Conservation (phyloP, 1,284 basidiomycete genomes). For the Boletus sp. region DNA sequence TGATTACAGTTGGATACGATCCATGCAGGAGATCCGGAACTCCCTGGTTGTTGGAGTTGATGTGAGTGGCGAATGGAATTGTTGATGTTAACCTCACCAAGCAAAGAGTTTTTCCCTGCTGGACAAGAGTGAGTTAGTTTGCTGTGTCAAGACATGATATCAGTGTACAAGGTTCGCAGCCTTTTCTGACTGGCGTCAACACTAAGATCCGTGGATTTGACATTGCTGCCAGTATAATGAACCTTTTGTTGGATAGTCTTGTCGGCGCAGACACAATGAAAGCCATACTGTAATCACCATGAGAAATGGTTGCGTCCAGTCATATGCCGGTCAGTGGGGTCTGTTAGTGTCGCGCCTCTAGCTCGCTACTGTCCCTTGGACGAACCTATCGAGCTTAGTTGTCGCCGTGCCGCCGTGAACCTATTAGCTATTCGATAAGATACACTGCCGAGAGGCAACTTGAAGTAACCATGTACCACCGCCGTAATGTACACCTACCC, state of each 20-base stretch:
- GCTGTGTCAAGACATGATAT: constrained; percentile 29
- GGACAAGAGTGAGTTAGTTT: constrained; percentile 41
- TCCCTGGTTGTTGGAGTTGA: constrained; percentile 19
- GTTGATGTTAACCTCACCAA: constrained; percentile 23
- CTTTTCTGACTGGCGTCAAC: constrained; percentile 37
- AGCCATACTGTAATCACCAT: too few relatives aligned
- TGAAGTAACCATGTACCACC: too few relatives aligned
- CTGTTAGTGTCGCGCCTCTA: too few relatives aligned
- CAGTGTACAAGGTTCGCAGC: constrained; percentile 37
- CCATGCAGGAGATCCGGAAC: constrained; percentile 41
- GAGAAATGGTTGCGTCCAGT: too few relatives aligned
- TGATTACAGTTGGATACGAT: constrained; percentile 35
- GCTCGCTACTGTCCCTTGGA: too few relatives aligned
- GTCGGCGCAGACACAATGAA: constrained; percentile 24
- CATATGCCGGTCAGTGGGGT: too few relatives aligned
- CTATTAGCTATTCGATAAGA: too few relatives aligned
- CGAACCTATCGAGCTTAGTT: too few relatives aligned
- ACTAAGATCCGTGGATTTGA: constrained; percentile 30
- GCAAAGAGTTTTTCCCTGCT: constrained; percentile 40
- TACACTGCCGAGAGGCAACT: too few relatives aligned
- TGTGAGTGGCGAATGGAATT: background rate
- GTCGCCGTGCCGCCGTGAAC: too few relatives aligned
- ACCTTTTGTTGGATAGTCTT: constrained; percentile 20
- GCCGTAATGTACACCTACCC: too few relatives aligned
- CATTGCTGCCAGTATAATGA: constrained; percentile 36